phyloP scores from a whole-genome alignment of 2,329 filamentous ascomycete species.

The Claviceps pazoutovae region DNA sequence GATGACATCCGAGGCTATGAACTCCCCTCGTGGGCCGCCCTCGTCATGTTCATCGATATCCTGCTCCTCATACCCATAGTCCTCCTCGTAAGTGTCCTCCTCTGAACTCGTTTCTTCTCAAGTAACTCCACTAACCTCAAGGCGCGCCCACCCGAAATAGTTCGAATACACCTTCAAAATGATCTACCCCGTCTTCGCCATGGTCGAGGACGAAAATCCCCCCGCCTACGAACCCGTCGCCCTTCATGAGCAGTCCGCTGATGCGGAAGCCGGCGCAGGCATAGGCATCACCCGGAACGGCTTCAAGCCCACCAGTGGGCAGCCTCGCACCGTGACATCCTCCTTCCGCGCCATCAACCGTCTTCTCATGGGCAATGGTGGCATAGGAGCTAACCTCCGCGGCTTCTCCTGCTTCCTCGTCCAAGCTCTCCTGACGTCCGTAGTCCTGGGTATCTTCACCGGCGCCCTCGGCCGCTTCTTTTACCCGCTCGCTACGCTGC shows the following conservation, averaged over 20 bases:
- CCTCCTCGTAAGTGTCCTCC: conserved; percentile 23
- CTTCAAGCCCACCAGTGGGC: conserved; percentile 21
- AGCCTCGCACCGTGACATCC: conserved; percentile 30
- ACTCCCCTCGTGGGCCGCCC: conserved; percentile 26
- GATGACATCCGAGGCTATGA: conserved; percentile 14
- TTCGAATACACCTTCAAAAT: conserved; percentile 35
- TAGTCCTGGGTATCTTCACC: conserved; percentile 31
- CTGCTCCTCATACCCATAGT: conserved; percentile 31
- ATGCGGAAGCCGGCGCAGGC: conserved; percentile 16
- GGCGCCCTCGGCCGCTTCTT: conserved; percentile 30
- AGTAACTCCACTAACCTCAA: not conserved
- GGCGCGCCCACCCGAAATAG: conserved; percentile 15
- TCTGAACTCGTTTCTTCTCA: not conserved
- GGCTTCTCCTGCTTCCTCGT: conserved; percentile 42
- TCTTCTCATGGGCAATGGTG: conserved; percentile 46
- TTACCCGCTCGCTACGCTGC: conserved; percentile 28
- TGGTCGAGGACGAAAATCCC: conserved; percentile 43
- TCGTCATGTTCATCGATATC: conserved; percentile 25
- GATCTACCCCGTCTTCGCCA: conserved; percentile 40
- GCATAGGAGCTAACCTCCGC: conserved; percentile 54
- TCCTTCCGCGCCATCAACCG: conserved; percentile 37
- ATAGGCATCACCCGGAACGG: conserved; percentile 12
- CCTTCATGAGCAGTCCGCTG: conserved; percentile 24
- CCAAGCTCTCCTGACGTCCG: conserved; percentile 18
- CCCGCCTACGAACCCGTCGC: conserved; percentile 40